Evolutionary conservation across 345 rosid genomes (phyloP).

Genomic region (Hypericum androsaemum): DNA sequence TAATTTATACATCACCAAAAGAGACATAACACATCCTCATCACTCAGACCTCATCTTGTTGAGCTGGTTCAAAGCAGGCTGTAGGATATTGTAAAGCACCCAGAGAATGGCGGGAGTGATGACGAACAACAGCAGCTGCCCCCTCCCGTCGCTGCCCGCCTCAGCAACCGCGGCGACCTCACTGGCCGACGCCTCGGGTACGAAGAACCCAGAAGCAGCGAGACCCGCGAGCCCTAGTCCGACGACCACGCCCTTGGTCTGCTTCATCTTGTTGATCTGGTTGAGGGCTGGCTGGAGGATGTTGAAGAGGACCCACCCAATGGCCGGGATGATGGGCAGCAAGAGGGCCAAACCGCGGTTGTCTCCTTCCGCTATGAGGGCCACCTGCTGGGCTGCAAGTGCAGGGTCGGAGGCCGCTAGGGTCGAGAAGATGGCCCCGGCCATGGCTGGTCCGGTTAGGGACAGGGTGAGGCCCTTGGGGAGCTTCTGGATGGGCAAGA

Average conservation of each 20-base stretch:
- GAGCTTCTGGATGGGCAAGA: conserved; percentile 29
- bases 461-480: conserved; percentile 39
- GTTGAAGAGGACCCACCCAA: conserved; percentile 89
- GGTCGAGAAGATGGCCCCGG: conserved; percentile 74
- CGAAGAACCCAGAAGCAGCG: conserved; percentile 44
- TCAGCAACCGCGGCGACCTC: conserved; percentile 42
- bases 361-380: conserved; percentile 65
- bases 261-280: conserved; percentile 71
- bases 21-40: not conserved
- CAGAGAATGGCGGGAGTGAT: conserved; percentile 82
- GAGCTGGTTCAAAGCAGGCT: conserved; percentile 94
- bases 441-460: conserved; percentile 43
- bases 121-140: conserved; percentile 68
- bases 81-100: conserved; percentile 88
- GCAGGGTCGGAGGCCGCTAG: conserved; percentile 65
- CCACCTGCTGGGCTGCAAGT: conserved; percentile 76
- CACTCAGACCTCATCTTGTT: conserved; percentile 68
- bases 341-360: conserved; percentile 80
- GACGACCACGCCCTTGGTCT: conserved; percentile 44
- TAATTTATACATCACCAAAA: no score
- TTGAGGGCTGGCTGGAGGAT: conserved; percentile 89
- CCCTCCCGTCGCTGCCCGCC: conserved; percentile 52
- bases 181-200: conserved; percentile 42
- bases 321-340: conserved; percentile 75
- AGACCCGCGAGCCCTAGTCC: conserved; percentile 81